Percentiles rank a stretch among this genome's conserved stretches.
Conservation (phyloP, 2,329 filamentous ascomycete species). For the Colletotrichum liaoningense region DNA sequence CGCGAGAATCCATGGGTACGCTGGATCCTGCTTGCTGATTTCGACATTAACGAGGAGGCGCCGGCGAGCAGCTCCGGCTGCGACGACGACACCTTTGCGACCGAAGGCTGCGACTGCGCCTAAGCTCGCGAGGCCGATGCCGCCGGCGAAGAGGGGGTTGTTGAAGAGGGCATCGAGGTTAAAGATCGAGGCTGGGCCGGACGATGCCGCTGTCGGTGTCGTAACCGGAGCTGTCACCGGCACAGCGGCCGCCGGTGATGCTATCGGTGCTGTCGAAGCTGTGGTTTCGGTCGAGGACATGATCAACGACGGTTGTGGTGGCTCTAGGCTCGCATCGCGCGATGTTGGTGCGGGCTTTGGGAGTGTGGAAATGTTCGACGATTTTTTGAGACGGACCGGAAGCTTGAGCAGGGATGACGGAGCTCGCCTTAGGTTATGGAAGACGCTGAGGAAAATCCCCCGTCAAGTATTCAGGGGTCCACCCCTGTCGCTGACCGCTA, state of each 20-base stretch:
- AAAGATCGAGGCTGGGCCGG: constrained; percentile 42
- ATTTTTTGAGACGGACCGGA: constrained; percentile 9
- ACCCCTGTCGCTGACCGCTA: background rate
- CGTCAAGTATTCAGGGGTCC: background rate
- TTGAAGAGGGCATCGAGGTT: constrained; percentile 70
- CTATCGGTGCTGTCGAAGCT: background rate
- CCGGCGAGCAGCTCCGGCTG: constrained; percentile 79
- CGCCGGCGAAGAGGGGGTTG: constrained; percentile 75
- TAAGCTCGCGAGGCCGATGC: constrained; percentile 90
- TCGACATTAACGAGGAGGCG: constrained; percentile 95
- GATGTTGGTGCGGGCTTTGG: background rate
- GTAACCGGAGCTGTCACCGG: background rate
- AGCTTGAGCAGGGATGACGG: background rate
- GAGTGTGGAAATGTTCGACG: background rate
- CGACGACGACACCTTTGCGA: constrained; percentile 79
- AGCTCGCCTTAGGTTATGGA: background rate
- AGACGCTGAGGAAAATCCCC: background rate
- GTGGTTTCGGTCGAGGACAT: constrained; percentile 19
- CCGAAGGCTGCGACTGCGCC: constrained; percentile 85
- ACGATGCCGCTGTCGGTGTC: background rate
- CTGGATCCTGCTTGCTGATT: constrained; percentile 92
- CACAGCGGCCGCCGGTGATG: background rate
- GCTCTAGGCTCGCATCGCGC: constrained; percentile 19
- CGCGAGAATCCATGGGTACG: constrained; percentile 92
- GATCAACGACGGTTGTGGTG: constrained; percentile 16